Base-by-base conservation (phyloP, 495 filamentous ascomycete species). In the Hypoxylon fragiforme region DNA sequence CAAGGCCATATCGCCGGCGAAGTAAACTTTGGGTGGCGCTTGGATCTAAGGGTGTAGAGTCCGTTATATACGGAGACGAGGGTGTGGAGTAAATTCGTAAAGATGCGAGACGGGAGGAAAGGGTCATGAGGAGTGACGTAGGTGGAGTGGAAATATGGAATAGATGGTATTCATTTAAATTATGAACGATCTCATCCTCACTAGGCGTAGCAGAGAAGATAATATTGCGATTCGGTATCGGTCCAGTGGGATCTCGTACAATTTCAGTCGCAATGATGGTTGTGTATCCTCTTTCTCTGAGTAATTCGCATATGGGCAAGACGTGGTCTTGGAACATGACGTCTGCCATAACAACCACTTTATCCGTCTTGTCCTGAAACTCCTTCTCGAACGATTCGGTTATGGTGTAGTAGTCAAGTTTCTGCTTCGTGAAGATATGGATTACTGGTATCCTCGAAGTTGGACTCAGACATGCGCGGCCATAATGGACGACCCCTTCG, bases 401-500 rank as follows among this genome's bases (percentile, higher is more conserved):
- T 0, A 87, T 75, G 1, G 72, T 61, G 7, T 82, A 75, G 12
- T 84, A 70, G 22, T 83, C 72, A 20, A 98, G 77, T 0, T 76
- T 64, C 39, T 85, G 85, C 18, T 73, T 74, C 0, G 94, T 97
- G 67, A 96, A 99, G 45, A 97, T 83, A 64, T 97, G 90, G 48
- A 97, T 86, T 18, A 97, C 90, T 0, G 95, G 90, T 12, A 99
- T 73, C 43, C 92, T 77, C 3, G 89, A 87, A 0, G 92, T 95
- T 1, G 94, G 95, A 1, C 89, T 95, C 18, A 99, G 76, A 68
- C 94, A 99, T 0, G 91, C 85, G 34, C 92, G 81, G 16, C 94
- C 94, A 63, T 97, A 99, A 67, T 99, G 94, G 13, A 99, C 88
- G 3, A 97, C 87, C 3, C 88, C 90, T 44, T 97, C 87, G 4